Conservation (phyloP, 257 asterid species). For the Capsicum chinense region DNA sequence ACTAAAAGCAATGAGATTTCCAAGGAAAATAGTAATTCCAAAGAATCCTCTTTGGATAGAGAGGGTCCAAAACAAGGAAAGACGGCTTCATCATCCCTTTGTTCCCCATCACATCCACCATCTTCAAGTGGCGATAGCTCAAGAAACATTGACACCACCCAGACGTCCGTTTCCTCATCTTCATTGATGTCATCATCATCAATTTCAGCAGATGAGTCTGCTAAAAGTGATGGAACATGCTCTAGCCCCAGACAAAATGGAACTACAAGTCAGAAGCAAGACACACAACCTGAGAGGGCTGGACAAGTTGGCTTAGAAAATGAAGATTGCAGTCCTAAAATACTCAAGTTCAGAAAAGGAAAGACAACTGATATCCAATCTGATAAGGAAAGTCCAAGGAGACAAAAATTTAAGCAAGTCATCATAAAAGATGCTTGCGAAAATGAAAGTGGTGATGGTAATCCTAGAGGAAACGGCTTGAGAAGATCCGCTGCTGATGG, state of each 20-base stretch:
- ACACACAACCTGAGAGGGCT: not conserved
- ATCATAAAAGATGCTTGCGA: not conserved
- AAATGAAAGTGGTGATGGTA: not conserved
- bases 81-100: not conserved
- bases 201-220: not conserved
- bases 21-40: not conserved
- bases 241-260: not conserved
- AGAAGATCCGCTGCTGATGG: not conserved
- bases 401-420: slow-evolving; percentile 20
- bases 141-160: not conserved
- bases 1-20: not conserved
- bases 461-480: slow-evolving; percentile 1
- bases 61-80: not conserved
- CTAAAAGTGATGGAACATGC: not conserved
- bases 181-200: not conserved
- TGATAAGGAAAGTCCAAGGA: not conserved
- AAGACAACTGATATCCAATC: slow-evolving; percentile 13
- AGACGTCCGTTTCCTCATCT: not conserved
- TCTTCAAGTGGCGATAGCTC: slow-evolving; percentile 19
- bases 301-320: slow-evolving; percentile 13
- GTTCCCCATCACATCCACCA: not conserved
- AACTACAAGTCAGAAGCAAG: slow-evolving; percentile 7
- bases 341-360: slow-evolving; percentile 24
- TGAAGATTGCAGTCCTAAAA: slow-evolving; percentile 18
- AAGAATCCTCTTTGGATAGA: slow-evolving; percentile 1